Percentiles rank a stretch among this genome's conserved stretches.
Conservation (phyloP, 768 basidiomycete genomes). For the Vararia minispora region DNA sequence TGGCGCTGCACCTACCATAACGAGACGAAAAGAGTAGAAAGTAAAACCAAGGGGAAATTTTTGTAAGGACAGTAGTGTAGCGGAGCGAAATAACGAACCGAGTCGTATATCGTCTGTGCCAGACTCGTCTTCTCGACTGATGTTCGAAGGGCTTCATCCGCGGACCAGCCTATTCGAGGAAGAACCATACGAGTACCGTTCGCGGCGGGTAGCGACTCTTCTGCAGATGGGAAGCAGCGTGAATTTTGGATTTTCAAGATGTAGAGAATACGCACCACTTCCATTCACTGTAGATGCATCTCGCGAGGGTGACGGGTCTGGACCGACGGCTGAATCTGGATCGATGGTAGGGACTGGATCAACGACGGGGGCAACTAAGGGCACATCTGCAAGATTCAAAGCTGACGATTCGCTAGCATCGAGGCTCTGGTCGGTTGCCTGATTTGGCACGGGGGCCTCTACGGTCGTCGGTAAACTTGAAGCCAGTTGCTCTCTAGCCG, state of each 20-base stretch:
- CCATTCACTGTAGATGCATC: not conserved
- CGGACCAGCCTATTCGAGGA: conserved; percentile 9
- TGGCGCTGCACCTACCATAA: conserved; percentile 61
- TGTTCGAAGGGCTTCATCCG: conserved; percentile 11
- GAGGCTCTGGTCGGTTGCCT: not conserved
- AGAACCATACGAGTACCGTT: conserved; percentile 6
- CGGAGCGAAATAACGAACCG: conserved; percentile 4
- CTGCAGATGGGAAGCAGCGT: too few relatives aligned
- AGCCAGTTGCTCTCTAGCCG: not conserved
- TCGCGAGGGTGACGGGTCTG: too few relatives aligned
- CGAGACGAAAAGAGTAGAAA: conserved; percentile 2
- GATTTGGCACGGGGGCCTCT: not conserved
- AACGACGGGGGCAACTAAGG: too few relatives aligned
- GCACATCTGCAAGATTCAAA: too few relatives aligned
- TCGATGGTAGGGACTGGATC: too few relatives aligned
- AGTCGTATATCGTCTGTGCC: conserved; percentile 13
- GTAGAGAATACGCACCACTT: not conserved
- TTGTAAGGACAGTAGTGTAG: not conserved
- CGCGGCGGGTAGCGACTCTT: too few relatives aligned
- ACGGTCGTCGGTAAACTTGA: too few relatives aligned
- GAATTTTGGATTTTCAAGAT: not conserved
- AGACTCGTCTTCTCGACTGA: conserved; percentile 15
- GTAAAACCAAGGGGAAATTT: conserved; percentile 2
- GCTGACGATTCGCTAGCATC: not conserved
- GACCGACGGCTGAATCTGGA: too few relatives aligned